These are phyloP conservation scores for Solanum aculeatissimum DNA, from an alignment of 305 asterid species.

Conservation along the genomic window DNA sequence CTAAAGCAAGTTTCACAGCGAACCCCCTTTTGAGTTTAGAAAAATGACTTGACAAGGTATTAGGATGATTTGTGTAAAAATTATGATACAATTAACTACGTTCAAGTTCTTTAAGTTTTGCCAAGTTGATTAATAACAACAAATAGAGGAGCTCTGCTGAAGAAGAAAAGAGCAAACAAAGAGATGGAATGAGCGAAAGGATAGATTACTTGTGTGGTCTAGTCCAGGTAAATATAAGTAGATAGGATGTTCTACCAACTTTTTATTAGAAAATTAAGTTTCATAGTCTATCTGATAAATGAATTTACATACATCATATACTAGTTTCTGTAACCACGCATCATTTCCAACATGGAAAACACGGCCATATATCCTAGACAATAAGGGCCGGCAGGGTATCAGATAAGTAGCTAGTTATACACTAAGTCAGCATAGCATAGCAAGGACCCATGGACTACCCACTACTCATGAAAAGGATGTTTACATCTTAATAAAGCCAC, in stretches of 20 bases:
- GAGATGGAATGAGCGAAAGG: not conserved
- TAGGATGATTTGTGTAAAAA: not conserved
- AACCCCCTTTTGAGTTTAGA: no score
- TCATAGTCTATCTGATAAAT: not conserved
- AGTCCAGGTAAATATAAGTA: not conserved
- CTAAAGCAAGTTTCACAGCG: no score
- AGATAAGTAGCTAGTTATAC: not conserved
- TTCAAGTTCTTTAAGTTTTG: not conserved
- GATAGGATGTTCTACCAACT: not conserved
- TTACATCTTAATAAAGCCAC: not conserved
- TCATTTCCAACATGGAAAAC: not conserved
- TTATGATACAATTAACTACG: not conserved
- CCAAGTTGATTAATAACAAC: not conserved
- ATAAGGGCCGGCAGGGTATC: not conserved
- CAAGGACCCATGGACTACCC: not conserved
- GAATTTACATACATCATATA: not conserved
- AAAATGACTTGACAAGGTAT: not conserved
- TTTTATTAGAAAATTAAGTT: not conserved
- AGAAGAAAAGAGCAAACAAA: not conserved
- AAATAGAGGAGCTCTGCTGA: not conserved
- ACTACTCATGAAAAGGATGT: not conserved
- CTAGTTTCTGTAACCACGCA: not conserved
- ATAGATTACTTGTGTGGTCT: not conserved
- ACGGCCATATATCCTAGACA: not conserved
- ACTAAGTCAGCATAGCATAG: not conserved